Evolutionary conservation across 2,329 filamentous ascomycete species (phyloP), one percentile per base, ranked within the genome.

Genomic region (Ustulina deusta): DNA sequence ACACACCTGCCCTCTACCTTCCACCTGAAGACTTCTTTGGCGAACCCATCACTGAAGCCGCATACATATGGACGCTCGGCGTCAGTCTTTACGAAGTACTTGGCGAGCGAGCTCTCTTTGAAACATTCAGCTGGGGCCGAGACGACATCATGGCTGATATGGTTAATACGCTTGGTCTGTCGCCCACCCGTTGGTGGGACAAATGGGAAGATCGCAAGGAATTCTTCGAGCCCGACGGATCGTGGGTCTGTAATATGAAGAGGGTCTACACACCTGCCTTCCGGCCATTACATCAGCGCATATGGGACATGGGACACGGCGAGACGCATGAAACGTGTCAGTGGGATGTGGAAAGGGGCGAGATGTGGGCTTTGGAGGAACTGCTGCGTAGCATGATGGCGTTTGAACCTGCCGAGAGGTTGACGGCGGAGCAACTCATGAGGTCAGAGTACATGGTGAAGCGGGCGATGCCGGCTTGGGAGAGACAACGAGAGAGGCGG

Each of bases 11-110:
- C 22, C 69, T 71, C 42, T 74, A 66, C 57, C 69, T 66, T 3
- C 72, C 74, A n/a, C 72, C 73, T 6, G 71, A 74, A 61, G 71
- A 65, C 38, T 71, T 72, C 58, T 74, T 74, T 57, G 20, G 64
- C 32, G 72, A 74, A 10, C 68, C 69, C 27, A 68, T 72, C 60
- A 73, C 69, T 11, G 62, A 63, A 36, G 73, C 73, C 11, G 73
- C 72, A 29, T 73, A 74, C 44, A 68, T 74, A 57, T 75, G 58
- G 72, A 72, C 71, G 20, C 71, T 74, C 20, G 73, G 72, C 38
- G 70, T 73, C 17, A 71, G 36, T 63, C 56, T 74, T 11, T 74
- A 74, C 60, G 73, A 75, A 59, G 27, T 71, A 20, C 65, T 73
- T 17, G 71, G 73, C 63, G 71, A 73, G 40, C 60, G 70, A 17